Percentiles rank a stretch among this genome's conserved stretches.
Conservation (phyloP, 2,329 filamentous ascomycete species). For the Cercospora nicotianae region DNA sequence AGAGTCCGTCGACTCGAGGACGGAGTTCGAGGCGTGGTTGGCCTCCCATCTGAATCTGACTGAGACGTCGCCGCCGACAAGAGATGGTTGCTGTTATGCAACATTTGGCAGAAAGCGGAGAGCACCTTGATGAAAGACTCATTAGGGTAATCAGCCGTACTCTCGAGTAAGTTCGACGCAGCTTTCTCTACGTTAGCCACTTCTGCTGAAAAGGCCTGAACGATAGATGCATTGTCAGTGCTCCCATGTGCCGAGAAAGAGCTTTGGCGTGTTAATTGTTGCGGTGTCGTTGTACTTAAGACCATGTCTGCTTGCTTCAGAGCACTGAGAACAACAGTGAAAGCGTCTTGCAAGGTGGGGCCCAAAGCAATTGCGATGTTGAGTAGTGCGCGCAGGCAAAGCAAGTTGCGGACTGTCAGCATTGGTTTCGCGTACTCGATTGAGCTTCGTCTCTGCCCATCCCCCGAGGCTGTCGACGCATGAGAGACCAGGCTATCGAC, state of each 20-base stretch:
- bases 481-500: constrained; percentile 69
- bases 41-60: constrained; percentile 10
- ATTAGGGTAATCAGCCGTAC: constrained; percentile 86
- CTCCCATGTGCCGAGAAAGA: constrained; percentile 23
- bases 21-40: constrained; percentile 32
- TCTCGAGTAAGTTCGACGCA: constrained; percentile 82
- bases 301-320: constrained; percentile 91
- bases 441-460: constrained; percentile 59
- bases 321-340: constrained; percentile 89
- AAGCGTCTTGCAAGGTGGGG: constrained; percentile 78
- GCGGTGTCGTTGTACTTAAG: constrained; percentile 53
- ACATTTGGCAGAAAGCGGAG: constrained; percentile 69
- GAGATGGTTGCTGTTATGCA: constrained; percentile 45
- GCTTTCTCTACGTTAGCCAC: constrained; percentile 87
- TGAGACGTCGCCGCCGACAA: constrained; percentile 12
- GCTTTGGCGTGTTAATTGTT: constrained; percentile 31
- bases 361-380: constrained; percentile 94
- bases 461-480: constrained; percentile 53
- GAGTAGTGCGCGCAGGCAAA: constrained; percentile 87
- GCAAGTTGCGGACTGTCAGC: constrained; percentile 82
- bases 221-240: constrained; percentile 30
- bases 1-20: constrained; percentile 37
- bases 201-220: constrained; percentile 63
- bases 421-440: constrained; percentile 54
- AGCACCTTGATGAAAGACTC: constrained; percentile 77